These are phyloP conservation scores for Geranium brycei DNA, from an alignment of 345 rosid species.

Conservation along the genomic window DNA sequence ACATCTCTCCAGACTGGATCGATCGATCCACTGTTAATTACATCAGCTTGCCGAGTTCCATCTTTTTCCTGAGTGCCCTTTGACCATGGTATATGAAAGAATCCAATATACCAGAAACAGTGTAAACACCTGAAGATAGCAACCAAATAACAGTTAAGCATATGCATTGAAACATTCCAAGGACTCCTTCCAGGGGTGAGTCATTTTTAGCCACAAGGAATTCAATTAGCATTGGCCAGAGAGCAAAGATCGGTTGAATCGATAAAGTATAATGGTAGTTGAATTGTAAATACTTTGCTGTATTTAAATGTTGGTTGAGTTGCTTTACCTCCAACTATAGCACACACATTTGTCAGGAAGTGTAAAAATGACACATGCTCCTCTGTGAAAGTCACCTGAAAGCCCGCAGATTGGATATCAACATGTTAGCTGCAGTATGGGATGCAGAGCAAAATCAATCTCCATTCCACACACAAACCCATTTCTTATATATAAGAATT, in stretches of 20 bases:
- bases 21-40: slow-evolving; percentile 22
- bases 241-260: too few relatives aligned
- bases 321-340: slow-evolving; percentile 68
- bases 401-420: slow-evolving; percentile 7
- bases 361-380: slow-evolving; percentile 76
- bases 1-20: too few relatives aligned
- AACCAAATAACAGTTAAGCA: too few relatives aligned
- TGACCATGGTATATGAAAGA: slow-evolving; percentile 85
- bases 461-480: too few relatives aligned
- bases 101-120: slow-evolving; percentile 84
- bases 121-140: slow-evolving; percentile 53
- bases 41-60: slow-evolving; percentile 79
- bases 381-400: slow-evolving; percentile 74
- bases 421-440: too few relatives aligned
- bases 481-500: too few relatives aligned
- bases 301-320: not conserved
- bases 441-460: not conserved
- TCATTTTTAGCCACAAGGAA: too few relatives aligned
- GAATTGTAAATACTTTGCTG: too few relatives aligned
- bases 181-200: too few relatives aligned
- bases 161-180: too few relatives aligned
- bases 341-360: slow-evolving; percentile 84
- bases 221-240: too few relatives aligned
- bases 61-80: slow-evolving; percentile 70
- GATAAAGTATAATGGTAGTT: too few relatives aligned